Evolutionary conservation across 768 basidiomycete genomes (phyloP), one percentile per base, ranked within the genome.

Genomic region (Lentinula edodes): DNA sequence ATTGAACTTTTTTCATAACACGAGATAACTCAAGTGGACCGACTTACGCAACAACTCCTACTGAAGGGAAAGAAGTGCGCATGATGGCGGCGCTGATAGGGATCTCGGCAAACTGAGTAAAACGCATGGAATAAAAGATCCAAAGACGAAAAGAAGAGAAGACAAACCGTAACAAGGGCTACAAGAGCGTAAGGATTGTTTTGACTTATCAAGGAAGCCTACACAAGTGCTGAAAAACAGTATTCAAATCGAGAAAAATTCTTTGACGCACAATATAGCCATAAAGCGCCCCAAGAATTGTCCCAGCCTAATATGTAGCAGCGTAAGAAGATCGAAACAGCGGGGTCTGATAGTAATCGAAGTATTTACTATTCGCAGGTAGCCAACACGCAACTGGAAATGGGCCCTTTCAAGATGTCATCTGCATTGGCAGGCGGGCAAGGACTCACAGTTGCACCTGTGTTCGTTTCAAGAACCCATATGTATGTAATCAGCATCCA

Each of bases 401-500:
- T 7, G 38, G 5, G 15, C 7, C 38, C 34, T 13, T 13, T 28
- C 28, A 10, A 39, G 5, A 1, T 2, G 15, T 56, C 18, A 41
- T 13, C 18, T 7, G 51, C 1, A 23, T 20, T 34, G 15, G n/a
- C 7, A 18, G 39, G n/a, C 57, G 42, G 7, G 46, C 23, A 35
- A 43, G 16, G 18, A 50, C 69, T 55, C 34, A 71, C 72, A 6
- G 80, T 82, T 43, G 81, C 80, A n/a, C 80, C 81, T 0, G 78
- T 80, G 62, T 78, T 83, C 7, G 80, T 80, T 65, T 81, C 80
- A 36, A 82, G 69, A 5, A 83, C 80, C 79, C 80, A 82, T 1
- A 82, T 69, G 66, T 80, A 80, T 32, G 76, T 79, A 62, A 81
- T 77, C 8, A 78, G 69, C 76, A 81, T 78, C 81, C 81, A 82